Evolutionary conservation across 192 early-diverging fungal genomes (phyloP), one percentile per base, ranked within the genome.

Genomic region (Coemansia sp.): DNA sequence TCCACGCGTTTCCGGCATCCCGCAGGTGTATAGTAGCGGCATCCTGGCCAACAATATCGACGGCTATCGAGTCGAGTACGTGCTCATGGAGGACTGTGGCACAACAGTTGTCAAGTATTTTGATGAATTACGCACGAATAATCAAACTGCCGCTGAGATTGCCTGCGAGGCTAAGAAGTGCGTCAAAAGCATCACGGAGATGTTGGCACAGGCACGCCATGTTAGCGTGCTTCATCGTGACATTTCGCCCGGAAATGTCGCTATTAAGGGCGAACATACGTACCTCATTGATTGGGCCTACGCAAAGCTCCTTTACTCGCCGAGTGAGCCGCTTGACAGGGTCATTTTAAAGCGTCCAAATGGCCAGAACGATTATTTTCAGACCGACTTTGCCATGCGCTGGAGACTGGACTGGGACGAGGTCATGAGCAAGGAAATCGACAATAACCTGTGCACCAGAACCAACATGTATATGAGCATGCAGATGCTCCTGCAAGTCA

Each of bases 281-380:
- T 47, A 35, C 2, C 49, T 73, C 0, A 73, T 73, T 12, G 64
- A 67, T 32, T 67, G 64, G 65, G 71, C 55, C 13, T 63, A 38
- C 1, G 38, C 68, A 0, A 62, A 56, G 40, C 20, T 61, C 7
- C 18, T 34, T 18, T 39, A 11, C 4, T 20, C 35, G 7, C 58
- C 58, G 4, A 39, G 24, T 4, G 37, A 59, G 18, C 37, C 37
- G 13, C 43, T 61, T 1, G 20, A 20, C 10, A 22, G 0, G 2
- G 22, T 8, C n/a, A 30, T 24, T 24, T 24, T 24, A 24, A 24
- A 24, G 24, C 24, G 24, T 1, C 24, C 24, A 24, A 24, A 24
- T 24, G 24, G 24, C 24, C 24, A 24, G 24, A 24, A 24, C 24
- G 24, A 24, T 24, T 24, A 24, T 24, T 24, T 24, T 24, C 24